A percentile compares a stretch with the other conserved stretches of the same genome.
These are phyloP conservation scores for Xerocomus brunneocitrinus DNA, from an alignment of 768 basidiomycete genomes.

Conservation along the genomic window DNA sequence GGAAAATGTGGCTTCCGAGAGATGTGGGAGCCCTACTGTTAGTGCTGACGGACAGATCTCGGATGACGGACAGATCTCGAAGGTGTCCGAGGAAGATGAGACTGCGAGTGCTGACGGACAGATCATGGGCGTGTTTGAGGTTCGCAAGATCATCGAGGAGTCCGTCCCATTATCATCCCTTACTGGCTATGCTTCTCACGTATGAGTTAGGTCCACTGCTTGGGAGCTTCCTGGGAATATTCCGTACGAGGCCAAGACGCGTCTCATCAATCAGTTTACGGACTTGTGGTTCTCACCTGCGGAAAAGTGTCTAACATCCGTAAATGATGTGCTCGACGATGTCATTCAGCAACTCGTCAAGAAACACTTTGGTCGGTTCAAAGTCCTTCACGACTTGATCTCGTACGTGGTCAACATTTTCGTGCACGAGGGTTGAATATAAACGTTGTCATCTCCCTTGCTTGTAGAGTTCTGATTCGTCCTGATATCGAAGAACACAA, in stretches of 20 bases:
- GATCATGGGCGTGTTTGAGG: conserved; percentile 31
- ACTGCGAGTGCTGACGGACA: neutral
- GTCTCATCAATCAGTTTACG: conserved; percentile 34
- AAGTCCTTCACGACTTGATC: conserved; percentile 30
- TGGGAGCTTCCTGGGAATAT: conserved; percentile 43
- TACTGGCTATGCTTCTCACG: neutral
- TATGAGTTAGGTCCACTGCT: conserved; percentile 30
- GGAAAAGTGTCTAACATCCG: conserved; percentile 30
- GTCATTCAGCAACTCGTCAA: conserved; percentile 27
- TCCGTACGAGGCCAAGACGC: conserved; percentile 37
- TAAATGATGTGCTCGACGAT: conserved; percentile 30
- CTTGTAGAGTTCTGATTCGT: conserved; percentile 25
- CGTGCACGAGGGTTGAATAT: neutral
- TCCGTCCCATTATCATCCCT: conserved; percentile 15
- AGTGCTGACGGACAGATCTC: too few relatives aligned
- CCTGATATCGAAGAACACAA: conserved; percentile 29
- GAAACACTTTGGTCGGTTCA: conserved; percentile 40
- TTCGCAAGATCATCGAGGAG: conserved; percentile 34
- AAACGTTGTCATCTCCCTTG: neutral
- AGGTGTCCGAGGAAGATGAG: neutral
- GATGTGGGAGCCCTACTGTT: too few relatives aligned
- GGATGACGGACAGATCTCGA: neutral
- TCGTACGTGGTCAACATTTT: conserved; percentile 26
- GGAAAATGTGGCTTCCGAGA: too few relatives aligned
- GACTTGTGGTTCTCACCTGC: conserved; percentile 36